These are phyloP conservation scores for Chaetomium tenue DNA, from an alignment of 495 filamentous ascomycete genomes.

Conservation along the genomic window DNA sequence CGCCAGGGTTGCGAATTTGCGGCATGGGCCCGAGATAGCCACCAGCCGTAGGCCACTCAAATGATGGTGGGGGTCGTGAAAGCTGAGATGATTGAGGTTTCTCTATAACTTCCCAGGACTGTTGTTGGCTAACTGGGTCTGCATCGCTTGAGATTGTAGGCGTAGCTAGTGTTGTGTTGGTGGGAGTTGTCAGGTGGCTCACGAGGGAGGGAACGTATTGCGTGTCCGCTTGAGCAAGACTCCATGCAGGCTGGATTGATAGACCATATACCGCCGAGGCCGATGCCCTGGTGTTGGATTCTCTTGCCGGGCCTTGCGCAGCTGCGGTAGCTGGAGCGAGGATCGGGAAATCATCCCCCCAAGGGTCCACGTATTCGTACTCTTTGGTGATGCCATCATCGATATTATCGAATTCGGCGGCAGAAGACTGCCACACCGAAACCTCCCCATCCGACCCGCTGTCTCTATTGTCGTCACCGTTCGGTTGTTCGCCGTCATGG, in stretches of 20 bases:
- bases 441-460: background rate
- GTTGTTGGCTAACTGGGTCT: background rate
- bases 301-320: background rate
- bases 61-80: background rate
- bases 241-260: background rate
- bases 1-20: background rate
- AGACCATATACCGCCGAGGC: background rate
- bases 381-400: constrained; percentile 1
- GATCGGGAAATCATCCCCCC: background rate
- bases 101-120: constrained; percentile 6
- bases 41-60: background rate
- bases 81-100: background rate
- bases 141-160: background rate
- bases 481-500: background rate
- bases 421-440: background rate
- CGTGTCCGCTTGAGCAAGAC: background rate
- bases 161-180: background rate
- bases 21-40: background rate
- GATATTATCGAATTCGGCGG: constrained; percentile 3
- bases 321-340: background rate
- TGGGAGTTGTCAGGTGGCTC: background rate
- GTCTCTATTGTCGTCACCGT: background rate
- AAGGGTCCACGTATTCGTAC: constrained; percentile 4
- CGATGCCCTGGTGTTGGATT: background rate
- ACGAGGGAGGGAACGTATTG: background rate